Base-by-base conservation (phyloP, 495 filamentous ascomycete species). In the Pseudevernia furfuracea region DNA sequence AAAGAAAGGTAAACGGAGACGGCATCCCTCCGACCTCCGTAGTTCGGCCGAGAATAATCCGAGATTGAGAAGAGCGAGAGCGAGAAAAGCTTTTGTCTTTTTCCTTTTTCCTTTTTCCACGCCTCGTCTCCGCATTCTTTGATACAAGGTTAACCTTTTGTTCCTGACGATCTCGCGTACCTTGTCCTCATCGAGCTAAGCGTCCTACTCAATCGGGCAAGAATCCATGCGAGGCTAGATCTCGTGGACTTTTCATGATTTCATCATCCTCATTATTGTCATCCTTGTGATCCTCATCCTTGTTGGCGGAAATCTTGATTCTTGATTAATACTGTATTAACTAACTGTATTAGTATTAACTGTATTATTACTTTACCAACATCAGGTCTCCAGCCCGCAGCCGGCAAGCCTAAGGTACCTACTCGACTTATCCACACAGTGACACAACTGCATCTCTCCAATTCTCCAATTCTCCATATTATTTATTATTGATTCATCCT, bases 81-180 rank as follows among this genome's bases (percentile, higher is more conserved):
- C n/a, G n/a, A n/a, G n/a, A n/a, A n/a, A n/a, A n/a, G n/a, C n/a
- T n/a, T 38, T 41, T 41, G n/a, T 62, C 21, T 48, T 48, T 46
- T 46, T 21, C 6, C 43, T 46, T n/a, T 46, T 46, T 46, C 21
- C 14, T 46, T n/a, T 46, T 48, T 30, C 37, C 52, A 37, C 38
- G 61, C 61, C 61, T 63, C 61, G 10, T 44, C 61, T 63, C 61
- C 52, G 61, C 61, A 63, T 57, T 44, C 9, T 36, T 43, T 39
- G 60, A 53, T 53, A 62, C 46, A 53, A 39, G 34, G 34, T 62
- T 62, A 17, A 41, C 37, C 41, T 55, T 32, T 28, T 28, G 61
- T 63, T 43, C 61, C 61, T 63, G 52, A 63, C 61, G 61, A 63
- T 63, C 61, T 63, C 49, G 52, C 61, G 34, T 63, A 30, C 32